phyloP scores from a whole-genome alignment of 257 asterid species.

The Solanum pimpinellifolium region DNA sequence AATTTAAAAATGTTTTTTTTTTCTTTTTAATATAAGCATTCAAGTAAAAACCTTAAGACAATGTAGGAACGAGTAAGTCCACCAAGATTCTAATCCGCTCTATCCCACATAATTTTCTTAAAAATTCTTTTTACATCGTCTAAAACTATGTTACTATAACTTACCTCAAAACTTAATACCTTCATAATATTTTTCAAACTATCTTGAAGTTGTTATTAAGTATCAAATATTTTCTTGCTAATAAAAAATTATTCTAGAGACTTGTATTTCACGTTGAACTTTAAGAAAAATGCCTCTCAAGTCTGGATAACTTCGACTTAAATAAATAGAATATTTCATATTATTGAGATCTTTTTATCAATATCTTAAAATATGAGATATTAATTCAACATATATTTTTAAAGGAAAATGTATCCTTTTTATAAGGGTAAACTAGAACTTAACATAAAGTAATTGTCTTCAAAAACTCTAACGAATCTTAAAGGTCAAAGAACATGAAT shows the following conservation, averaged over 20 bases:
- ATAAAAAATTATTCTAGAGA: not conserved
- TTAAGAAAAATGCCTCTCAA: not conserved
- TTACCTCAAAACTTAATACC: not conserved
- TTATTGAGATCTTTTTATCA: not conserved
- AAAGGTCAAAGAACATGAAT: not conserved
- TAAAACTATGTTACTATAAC: not conserved
- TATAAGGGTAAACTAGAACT: not conserved
- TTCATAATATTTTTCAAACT: too few relatives aligned
- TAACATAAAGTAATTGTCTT: not conserved
- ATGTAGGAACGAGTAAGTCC: not conserved
- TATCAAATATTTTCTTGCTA: not conserved
- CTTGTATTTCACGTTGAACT: not conserved
- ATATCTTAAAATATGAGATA: not conserved
- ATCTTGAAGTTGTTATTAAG: not conserved
- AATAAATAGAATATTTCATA: not conserved
- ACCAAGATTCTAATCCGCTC: not conserved
- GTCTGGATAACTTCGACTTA: not conserved
- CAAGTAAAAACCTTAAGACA: not conserved
- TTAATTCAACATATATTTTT: not conserved
- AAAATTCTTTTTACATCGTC: not conserved
- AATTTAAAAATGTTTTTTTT: not conserved
- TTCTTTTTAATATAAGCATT: not conserved
- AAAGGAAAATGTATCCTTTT: not conserved
- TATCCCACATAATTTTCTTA: not conserved
- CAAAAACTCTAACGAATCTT: not conserved